phyloP scores from a whole-genome alignment of 306 rosid species.

The Oemleria cerasiformis region DNA sequence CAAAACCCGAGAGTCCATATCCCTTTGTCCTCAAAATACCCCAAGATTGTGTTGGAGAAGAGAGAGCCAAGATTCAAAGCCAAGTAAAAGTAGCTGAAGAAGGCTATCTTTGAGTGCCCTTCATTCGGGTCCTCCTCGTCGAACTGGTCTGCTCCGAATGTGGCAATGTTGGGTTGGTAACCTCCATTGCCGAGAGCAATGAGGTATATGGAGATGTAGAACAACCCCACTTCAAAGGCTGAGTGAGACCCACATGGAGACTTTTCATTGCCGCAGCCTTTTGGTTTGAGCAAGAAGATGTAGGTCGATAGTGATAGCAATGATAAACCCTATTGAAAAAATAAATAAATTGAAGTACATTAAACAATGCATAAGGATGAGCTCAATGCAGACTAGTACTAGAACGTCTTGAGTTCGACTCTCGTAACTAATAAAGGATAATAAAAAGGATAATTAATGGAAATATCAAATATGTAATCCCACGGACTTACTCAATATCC shows the following conservation, averaged over 20 bases:
- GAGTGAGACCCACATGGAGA: conserved; percentile 51
- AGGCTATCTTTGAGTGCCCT: conserved; percentile 57
- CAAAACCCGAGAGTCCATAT: conserved; percentile 72
- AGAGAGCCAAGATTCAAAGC: conserved; percentile 78
- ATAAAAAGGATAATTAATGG: too few relatives aligned
- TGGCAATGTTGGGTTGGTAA: conserved; percentile 74
- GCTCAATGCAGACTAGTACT: neutral
- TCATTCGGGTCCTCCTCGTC: conserved; percentile 67
- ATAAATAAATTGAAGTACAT: neutral
- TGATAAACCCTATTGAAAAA: conserved; percentile 50
- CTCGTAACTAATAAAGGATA: too few relatives aligned
- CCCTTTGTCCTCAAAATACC: conserved; percentile 73
- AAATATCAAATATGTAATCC: too few relatives aligned
- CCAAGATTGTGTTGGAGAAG: conserved; percentile 73
- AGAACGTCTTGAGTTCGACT: too few relatives aligned
- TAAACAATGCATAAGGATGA: neutral
- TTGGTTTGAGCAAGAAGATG: conserved; percentile 55
- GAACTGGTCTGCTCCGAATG: conserved; percentile 88
- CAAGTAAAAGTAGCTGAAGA: conserved; percentile 82
- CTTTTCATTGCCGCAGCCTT: conserved; percentile 59
- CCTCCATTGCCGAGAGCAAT: conserved; percentile 85
- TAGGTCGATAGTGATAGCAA: conserved; percentile 54
- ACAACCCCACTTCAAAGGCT: conserved; percentile 28
- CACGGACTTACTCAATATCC: too few relatives aligned
- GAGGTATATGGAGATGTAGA: conserved; percentile 60